Base-by-base conservation (phyloP, 495 filamentous ascomycete genomes). In the Penicillium silybi region DNA sequence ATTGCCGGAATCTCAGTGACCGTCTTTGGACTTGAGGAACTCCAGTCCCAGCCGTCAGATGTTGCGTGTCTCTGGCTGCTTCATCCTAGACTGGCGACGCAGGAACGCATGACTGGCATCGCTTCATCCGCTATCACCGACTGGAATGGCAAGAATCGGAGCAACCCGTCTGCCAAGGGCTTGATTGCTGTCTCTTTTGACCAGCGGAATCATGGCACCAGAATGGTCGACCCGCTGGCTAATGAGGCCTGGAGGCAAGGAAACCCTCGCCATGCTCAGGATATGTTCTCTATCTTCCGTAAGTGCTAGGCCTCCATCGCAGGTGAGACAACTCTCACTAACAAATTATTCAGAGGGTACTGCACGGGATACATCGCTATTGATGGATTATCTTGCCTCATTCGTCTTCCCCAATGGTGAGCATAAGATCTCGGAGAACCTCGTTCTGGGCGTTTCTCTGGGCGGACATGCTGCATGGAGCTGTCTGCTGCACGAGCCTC, bases 381-480 rank as follows among this genome's bases (percentile, higher is more conserved):
- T 89, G 39, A 85, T 96, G 49, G 85, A 87, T 50, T 78, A 88
- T 44, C 71, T 96, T 2, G 82, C 84, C n/a, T 78, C 82, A 0
- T 95, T 88, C 57, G 73, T 92, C 13, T 91, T 91, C 49, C 71
- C 82, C 47, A 53, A 73, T 56, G 58, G 72, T 47, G 53, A 74
- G 54, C 62, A 65, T 44, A 63, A 51, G n/a, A 81, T 96, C 47
- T 77, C 81, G 27, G 79, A 84, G 25, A 81, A 97, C 59, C 57
- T 96, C 16, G 85, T 86, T 3, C 70, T 93, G 6, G 93, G 93
- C 0, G 76, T 96, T 13, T 92, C 87, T 5, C 75, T 97, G 0
- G 93, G 93, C 8, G 93, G 89, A 3, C 93, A 98, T 63, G 84
- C 88, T 18, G 86, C 87, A 0, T 98, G 92, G 87, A 85, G 91